Evolutionary conservation across 2,329 filamentous ascomycete genomes (phyloP).

Genomic region (Cercospora sesami): DNA sequence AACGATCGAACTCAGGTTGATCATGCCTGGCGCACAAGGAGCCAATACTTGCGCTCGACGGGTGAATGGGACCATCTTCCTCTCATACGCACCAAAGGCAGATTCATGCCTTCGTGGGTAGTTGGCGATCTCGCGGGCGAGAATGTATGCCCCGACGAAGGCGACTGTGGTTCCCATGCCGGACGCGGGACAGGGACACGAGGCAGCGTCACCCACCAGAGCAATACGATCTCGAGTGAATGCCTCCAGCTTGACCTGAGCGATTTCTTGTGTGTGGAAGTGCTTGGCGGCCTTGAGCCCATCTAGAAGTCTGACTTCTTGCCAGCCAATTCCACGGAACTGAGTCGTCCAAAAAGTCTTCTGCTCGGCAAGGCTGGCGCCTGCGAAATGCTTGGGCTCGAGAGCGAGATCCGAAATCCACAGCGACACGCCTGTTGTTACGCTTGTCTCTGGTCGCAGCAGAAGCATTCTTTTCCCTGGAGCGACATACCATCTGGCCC

Average conservation of each 20-base stretch:
- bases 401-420: slow-evolving; percentile 28
- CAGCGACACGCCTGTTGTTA: slow-evolving; percentile 18
- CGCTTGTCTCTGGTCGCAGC: slow-evolving; percentile 29
- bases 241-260: slow-evolving; percentile 32
- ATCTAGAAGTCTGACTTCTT: slow-evolving; percentile 27
- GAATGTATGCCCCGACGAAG: slow-evolving; percentile 35
- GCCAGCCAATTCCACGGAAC: slow-evolving; percentile 34
- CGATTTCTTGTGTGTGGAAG: slow-evolving; percentile 34
- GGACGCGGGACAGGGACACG: slow-evolving; percentile 33
- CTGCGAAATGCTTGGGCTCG: slow-evolving; percentile 19
- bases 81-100: slow-evolving; percentile 35
- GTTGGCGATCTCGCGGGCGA: slow-evolving; percentile 34
- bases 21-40: slow-evolving; percentile 33
- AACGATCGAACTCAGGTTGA: slow-evolving; percentile 32
- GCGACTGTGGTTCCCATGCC: slow-evolving; percentile 39
- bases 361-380: slow-evolving; percentile 23
- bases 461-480: slow-evolving; percentile 32
- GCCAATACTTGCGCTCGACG: slow-evolving; percentile 34
- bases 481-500: slow-evolving; percentile 35
- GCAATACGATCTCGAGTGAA: slow-evolving; percentile 34
- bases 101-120: slow-evolving; percentile 17
- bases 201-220: slow-evolving; percentile 36
- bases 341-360: slow-evolving; percentile 27
- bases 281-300: slow-evolving; percentile 42
- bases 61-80: slow-evolving; percentile 31